Conservation (phyloP, 208 protist genomes). For the Willaertia magna region DNA sequence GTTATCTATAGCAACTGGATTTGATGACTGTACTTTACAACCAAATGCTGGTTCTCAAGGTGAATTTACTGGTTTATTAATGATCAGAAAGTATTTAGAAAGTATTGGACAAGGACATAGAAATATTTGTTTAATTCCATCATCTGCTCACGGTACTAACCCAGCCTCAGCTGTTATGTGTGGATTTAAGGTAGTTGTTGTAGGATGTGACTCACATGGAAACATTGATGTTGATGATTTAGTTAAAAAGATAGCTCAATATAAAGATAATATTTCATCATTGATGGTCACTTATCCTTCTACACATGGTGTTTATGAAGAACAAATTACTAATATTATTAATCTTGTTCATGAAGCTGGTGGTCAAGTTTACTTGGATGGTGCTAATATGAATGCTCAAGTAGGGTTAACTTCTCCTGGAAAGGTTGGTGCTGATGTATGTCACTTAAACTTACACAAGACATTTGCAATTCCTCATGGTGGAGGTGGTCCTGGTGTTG, state of each 20-base stretch:
- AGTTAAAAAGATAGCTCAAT: conserved; percentile 60
- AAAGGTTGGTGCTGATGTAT: conserved; percentile 90
- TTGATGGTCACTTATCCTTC: conserved; percentile 97
- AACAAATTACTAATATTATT: conserved; percentile 67
- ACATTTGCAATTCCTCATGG: conserved; percentile 58
- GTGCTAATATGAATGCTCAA: conserved; percentile 95
- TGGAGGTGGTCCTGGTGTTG: conserved; percentile 92
- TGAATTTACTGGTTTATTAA: conserved; percentile 87
- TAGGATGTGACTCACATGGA: conserved; percentile 74
- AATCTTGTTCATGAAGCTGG: conserved; percentile 68
- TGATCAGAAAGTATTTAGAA: conserved; percentile 58
- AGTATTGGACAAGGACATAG: conserved; percentile 60
- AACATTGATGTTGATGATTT: conserved; percentile 81
- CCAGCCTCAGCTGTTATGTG: conserved; percentile 85
- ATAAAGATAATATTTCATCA: conserved; percentile 71
- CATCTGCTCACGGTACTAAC: conserved; percentile 95
- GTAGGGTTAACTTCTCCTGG: conserved; percentile 83
- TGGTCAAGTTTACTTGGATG: conserved; percentile 93
- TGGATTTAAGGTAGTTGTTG: conserved; percentile 65
- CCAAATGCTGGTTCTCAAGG: conserved; percentile 91
- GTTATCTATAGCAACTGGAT: conserved; percentile 82
- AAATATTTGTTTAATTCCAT: conserved; percentile 90
- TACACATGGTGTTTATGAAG: conserved; percentile 93
- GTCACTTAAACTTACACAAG: conserved; percentile 97
- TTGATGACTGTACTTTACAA: conserved; percentile 81